Conservation (phyloP, 2,329 filamentous ascomycete species). For the Penicillium digitatum region DNA sequence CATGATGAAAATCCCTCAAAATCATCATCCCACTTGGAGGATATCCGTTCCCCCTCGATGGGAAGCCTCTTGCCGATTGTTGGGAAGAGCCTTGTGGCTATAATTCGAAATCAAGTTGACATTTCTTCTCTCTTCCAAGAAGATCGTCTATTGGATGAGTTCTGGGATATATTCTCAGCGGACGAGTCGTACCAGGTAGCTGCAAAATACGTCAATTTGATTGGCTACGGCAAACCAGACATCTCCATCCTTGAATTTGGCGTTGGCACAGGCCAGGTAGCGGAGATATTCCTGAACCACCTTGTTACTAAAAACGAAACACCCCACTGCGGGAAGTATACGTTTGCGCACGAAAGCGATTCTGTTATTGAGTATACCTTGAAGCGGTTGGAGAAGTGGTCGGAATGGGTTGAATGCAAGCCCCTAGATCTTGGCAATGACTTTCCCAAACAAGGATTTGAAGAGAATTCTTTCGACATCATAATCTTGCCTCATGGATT, state of each 20-base stretch:
- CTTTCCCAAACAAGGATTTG: constrained; percentile 3
- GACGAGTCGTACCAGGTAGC: constrained; percentile 8
- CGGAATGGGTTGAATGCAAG: constrained; percentile 6
- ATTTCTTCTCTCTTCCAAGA: background rate
- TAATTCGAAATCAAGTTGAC: constrained; percentile 1
- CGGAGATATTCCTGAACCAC: constrained; percentile 7
- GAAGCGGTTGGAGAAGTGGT: constrained; percentile 7
- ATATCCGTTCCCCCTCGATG: background rate
- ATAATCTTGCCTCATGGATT: constrained; percentile 19
- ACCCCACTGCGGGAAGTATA: constrained; percentile 17
- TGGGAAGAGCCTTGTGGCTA: constrained; percentile 10
- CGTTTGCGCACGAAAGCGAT: constrained; percentile 6
- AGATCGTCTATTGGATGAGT: background rate
- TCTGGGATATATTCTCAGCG: background rate
- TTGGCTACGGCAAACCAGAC: constrained; percentile 23
- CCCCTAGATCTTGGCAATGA: constrained; percentile 8
- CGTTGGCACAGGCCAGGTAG: constrained; percentile 13
- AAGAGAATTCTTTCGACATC: constrained; percentile 12
- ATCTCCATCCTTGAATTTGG: constrained; percentile 25
- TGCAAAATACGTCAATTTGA: constrained; percentile 12
- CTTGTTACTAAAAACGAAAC: background rate
- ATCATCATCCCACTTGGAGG: background rate
- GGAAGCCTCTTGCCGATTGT: constrained; percentile 10
- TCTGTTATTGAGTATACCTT: background rate
- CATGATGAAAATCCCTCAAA: background rate